Evolutionary conservation across 495 filamentous ascomycete genomes (phyloP).

Genomic region (Aspergillus cavernicola): DNA sequence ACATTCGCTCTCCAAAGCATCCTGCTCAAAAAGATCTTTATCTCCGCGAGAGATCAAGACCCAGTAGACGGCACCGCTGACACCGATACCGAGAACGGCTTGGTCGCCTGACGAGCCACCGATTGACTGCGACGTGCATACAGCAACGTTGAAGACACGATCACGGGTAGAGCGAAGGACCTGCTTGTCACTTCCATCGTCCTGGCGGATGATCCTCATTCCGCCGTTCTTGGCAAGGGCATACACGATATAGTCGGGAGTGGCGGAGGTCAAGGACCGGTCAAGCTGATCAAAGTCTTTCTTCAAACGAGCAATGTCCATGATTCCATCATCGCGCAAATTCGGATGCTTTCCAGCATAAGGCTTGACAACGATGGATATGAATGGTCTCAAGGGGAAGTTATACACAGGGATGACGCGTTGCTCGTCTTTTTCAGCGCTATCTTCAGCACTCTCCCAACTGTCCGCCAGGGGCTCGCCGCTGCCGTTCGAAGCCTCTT

Average conservation of each 20-base stretch:
- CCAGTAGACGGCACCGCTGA: slow-evolving; percentile 95
- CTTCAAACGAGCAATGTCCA: slow-evolving; percentile 88
- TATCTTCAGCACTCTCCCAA: slow-evolving; percentile 82
- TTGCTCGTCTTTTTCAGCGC: slow-evolving; percentile 62
- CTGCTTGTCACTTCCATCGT: slow-evolving; percentile 83
- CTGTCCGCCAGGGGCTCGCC: slow-evolving; percentile 58
- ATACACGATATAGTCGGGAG: slow-evolving; percentile 89
- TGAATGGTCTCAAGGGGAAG: slow-evolving; percentile 94
- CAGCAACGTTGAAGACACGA: slow-evolving; percentile 88
- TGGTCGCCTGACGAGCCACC: slow-evolving; percentile 54
- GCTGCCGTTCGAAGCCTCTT: slow-evolving; percentile 52
- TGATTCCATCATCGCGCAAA: slow-evolving; percentile 67
- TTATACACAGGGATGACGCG: slow-evolving; percentile 76
- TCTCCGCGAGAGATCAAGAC: slow-evolving; percentile 65
- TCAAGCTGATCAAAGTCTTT: slow-evolving; percentile 98
- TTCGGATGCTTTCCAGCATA: slow-evolving; percentile 39
- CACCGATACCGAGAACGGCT: slow-evolving; percentile 82
- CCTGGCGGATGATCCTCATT: slow-evolving; percentile 87
- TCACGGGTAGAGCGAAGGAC: slow-evolving; percentile 84
- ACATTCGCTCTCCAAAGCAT: slow-evolving; percentile 68
- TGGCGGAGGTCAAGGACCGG: slow-evolving; percentile 83
- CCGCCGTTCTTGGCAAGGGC: slow-evolving; percentile 88
- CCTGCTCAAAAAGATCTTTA: slow-evolving; percentile 69
- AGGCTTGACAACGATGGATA: slow-evolving; percentile 60
- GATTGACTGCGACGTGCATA: slow-evolving; percentile 57